phyloP scores from a whole-genome alignment of 495 filamentous ascomycete species.

The Clavariopsis aquatica region DNA sequence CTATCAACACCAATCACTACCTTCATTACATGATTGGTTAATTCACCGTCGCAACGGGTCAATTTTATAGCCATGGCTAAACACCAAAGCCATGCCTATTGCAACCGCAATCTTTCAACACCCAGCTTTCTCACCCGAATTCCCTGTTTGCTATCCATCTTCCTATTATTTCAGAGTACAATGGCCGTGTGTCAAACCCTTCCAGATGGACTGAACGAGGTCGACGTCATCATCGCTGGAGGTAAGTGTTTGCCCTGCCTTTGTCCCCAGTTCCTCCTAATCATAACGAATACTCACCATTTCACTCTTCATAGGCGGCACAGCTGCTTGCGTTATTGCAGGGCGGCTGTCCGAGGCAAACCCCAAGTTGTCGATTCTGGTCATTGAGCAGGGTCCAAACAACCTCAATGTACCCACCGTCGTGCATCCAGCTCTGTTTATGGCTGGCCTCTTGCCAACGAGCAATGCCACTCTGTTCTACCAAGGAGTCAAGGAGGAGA shows the following conservation, averaged over 20 bases:
- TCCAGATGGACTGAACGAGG: conserved; percentile 10
- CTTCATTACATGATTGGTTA: conserved; percentile 5
- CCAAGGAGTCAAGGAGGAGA: conserved; percentile 38
- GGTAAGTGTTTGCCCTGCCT: conserved; percentile 35
- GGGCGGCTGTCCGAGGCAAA: conserved; percentile 54
- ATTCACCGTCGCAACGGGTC: conserved; percentile 6
- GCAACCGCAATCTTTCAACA: conserved; percentile 4
- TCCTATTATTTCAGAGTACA: conserved; percentile 1
- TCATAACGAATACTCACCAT: too few species aligned
- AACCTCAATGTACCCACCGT: conserved; percentile 52
- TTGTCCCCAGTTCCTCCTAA: too few species aligned
- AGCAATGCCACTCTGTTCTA: conserved; percentile 47
- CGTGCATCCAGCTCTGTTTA: conserved; percentile 48
- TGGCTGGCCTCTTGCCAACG: conserved; percentile 43
- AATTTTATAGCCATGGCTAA: neutral
- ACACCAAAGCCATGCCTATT: conserved; percentile 2
- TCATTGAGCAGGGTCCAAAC: conserved; percentile 55
- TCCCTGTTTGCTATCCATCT: conserved; percentile 2
- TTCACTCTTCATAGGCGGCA: conserved; percentile 47
- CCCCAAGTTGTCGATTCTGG: conserved; percentile 52
- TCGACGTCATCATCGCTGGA: conserved; percentile 25
- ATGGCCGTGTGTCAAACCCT: conserved; percentile 2
- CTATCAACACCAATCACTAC: neutral
- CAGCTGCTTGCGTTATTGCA: conserved; percentile 59
- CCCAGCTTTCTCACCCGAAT: conserved; percentile 1